Percentiles rank a stretch among this genome's conserved stretches.
Evolutionary conservation across 345 rosid species (phyloP).

Genomic region (Combretum micranthum): DNA sequence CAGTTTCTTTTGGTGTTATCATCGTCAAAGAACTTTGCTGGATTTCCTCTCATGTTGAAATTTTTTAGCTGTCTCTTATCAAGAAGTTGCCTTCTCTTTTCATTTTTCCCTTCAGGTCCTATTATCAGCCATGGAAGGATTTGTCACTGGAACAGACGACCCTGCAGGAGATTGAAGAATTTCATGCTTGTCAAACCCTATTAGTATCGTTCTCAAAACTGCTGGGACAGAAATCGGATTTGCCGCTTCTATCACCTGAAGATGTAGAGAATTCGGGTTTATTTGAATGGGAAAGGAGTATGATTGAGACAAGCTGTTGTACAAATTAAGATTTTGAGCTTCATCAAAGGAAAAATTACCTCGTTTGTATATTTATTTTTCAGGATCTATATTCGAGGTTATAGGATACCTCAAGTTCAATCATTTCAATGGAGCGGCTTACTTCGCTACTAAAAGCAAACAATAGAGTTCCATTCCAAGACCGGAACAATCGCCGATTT

Average conservation of each 20-base stretch:
- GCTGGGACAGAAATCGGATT: constrained; percentile 33
- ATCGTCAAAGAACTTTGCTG: too few species aligned
- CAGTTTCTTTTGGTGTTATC: too few species aligned
- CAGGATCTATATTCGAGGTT: too few species aligned
- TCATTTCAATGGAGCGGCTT: too few species aligned
- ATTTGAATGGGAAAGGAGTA: constrained; percentile 56
- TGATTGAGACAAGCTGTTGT: constrained; percentile 15
- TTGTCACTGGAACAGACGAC: constrained; percentile 29
- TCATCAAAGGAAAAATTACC: not conserved
- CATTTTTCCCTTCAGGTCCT: constrained; percentile 49
- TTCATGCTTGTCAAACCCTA: constrained; percentile 59
- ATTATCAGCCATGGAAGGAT: constrained; percentile 58
- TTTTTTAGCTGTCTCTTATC: too few species aligned
- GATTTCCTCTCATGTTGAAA: too few species aligned
- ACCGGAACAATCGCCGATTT: too few species aligned
- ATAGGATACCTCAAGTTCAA: too few species aligned
- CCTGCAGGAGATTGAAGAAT: constrained; percentile 45
- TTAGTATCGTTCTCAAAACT: constrained; percentile 28
- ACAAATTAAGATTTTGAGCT: not conserved
- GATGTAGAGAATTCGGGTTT: constrained; percentile 31
- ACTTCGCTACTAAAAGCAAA: too few species aligned
- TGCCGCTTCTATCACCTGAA: constrained; percentile 17
- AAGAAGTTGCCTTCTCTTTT: not conserved
- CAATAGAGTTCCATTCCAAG: too few species aligned
- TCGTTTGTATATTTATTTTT: too few species aligned